Evolutionary conservation across 106 monocot species (phyloP), one percentile per base, ranked within the genome.

Genomic region (Dendrobium officinale): DNA sequence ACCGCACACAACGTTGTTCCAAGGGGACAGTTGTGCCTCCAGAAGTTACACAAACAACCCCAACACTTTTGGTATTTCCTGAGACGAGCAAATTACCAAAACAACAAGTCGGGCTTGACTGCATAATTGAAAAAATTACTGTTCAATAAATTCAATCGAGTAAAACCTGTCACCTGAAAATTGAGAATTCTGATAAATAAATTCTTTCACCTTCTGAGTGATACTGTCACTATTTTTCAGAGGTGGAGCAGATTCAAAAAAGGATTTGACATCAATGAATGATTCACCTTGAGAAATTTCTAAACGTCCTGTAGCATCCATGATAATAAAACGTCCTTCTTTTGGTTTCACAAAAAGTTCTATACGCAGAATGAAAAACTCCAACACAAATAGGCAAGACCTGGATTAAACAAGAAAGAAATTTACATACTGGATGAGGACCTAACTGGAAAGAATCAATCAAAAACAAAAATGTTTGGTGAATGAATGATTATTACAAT

Each of bases 11-110:
- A 40, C 95, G 85, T 61, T 95, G 99, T 82, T 99, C 99, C 75
- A 99, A 87, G 6, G 99, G 99, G 81, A 99, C 99, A 43, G 99
- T 99, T 7, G 99, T 99, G 1, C 99, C 99, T 45, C 99, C 99
- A 76, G 99, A 95, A 47, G 99, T 95, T 37, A 99, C 88, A 80
- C 99, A 99, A 15, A 99, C 99, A 74, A 99, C 85, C 77, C 88
- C 70, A 48, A 75, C 42, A 43, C 82, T 83, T 59, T 76, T 72
- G 47, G 83, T 80, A 54, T 84, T 82, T 45, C 84, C 90, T 90
- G 78, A 67, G 75, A 77, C 41, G 74, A 83, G n/a, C 59, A 31
- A 79, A 22, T 56, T 55, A 13, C 3, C 33, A 45, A 59, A 40
- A 42, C 75, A 68, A 55, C 37, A 42, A 76, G 24, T 24, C 18